Base-by-base conservation (phyloP, 2,329 filamentous ascomycete species). In the Pyrenophora seminiperda region DNA sequence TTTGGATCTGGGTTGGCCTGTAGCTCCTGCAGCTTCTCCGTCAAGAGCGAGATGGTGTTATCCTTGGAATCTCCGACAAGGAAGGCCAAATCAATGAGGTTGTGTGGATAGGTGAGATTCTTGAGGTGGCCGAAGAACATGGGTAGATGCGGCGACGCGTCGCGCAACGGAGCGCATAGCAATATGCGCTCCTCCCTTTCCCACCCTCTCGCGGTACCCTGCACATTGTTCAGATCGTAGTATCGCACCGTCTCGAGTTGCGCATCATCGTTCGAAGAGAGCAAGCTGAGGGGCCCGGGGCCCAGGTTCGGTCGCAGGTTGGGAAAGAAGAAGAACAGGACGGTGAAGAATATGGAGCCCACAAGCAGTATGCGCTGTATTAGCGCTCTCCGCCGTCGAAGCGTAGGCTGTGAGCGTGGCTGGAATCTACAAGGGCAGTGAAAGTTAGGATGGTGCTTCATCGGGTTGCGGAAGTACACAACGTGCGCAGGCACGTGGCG, bases 61-160 rank as follows among this genome's bases (percentile, higher is more conserved):
- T 99, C 94, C 72, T 96, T 97, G 24, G 94, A 97, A 72, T 99
- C 94, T 52, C 94, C 97, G 18, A 99, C 94, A 24, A 99, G 80
- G 70, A 99, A 99, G 5, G 94, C 94, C 38, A 99, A 82, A 72
- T 99, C 94, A 69, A 99, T 95, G 41, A 99, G 82, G 70, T 96
- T 89, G 73, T 99, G 94, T 0, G 94, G 94, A 69, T 99, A 99
- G 14, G 94, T 99, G 61, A 99, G 88, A 76, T 99, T 99, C 62
- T 86, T 87, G 50, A 99, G 81, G 71, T 99, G 95, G n/a, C 89
- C 88, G 77, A 99, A 99, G 82, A 99, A 97, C 93, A 99, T 97
- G 54, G 88, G 84, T 40, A 99, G 77, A 80, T 99, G 94, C 19
- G 90, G 82, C 67, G 95, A 87, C 37, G 94, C 94, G 74, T 99